phyloP scores from a whole-genome alignment of 768 basidiomycete species.

The Megacollybia marginata region DNA sequence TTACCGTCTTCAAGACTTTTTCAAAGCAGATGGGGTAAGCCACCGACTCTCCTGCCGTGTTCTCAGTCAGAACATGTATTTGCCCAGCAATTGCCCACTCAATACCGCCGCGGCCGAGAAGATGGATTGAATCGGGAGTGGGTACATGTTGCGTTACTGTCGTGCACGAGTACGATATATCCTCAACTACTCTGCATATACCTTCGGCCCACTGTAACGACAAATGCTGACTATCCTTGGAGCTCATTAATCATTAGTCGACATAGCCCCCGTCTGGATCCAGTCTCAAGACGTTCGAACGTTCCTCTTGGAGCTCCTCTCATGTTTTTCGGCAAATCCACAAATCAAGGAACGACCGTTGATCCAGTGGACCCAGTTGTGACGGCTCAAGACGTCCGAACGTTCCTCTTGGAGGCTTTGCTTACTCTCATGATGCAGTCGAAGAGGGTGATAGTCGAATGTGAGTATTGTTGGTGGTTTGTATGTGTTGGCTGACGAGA shows the following conservation, averaged over 20 bases:
- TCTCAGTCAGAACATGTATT: too few relatives aligned
- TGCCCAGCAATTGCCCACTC: too few relatives aligned
- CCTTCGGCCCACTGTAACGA: conserved; percentile 59
- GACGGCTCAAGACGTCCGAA: conserved; percentile 68
- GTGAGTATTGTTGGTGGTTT: conserved; percentile 38
- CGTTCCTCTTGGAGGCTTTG: conserved; percentile 68
- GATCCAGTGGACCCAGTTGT: too few relatives aligned
- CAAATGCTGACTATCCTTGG: conserved; percentile 56
- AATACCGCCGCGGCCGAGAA: too few relatives aligned
- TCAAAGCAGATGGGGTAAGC: conserved; percentile 68
- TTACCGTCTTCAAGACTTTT: conserved; percentile 74
- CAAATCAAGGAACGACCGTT: conserved; percentile 67
- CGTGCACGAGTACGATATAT: conserved; percentile 60
- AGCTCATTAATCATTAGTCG: conserved; percentile 83
- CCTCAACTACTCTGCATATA: conserved; percentile 83
- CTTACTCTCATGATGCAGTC: conserved; percentile 68
- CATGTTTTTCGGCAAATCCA: conserved; percentile 62
- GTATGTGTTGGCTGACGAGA: conserved; percentile 2
- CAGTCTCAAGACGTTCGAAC: conserved; percentile 70
- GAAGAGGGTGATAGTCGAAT: conserved; percentile 88
- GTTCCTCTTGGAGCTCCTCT: conserved; percentile 68
- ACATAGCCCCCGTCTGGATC: conserved; percentile 76
- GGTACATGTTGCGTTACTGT: conserved; percentile 86
- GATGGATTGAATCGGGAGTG: too few relatives aligned
- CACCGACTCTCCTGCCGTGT: too few relatives aligned